Evolutionary conservation across 441 rosid species (phyloP).

Genomic region (Monsonia emarginata): DNA sequence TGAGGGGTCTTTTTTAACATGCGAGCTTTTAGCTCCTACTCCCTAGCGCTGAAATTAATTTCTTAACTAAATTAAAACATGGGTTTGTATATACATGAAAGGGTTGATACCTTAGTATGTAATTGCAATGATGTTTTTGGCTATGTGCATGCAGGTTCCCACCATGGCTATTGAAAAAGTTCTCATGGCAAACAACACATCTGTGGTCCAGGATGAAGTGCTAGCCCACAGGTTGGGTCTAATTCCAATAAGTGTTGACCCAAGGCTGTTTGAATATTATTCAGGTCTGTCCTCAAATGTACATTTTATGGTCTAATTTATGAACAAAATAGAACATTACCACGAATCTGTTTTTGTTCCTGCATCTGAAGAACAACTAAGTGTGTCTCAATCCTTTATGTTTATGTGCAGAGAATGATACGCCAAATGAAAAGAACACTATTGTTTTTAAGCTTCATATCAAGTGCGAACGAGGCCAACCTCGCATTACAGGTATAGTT

Average conservation of each 20-base stretch:
- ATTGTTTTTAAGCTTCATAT: slow-evolving; percentile 87
- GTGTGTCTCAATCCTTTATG: background rate
- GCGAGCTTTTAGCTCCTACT: background rate
- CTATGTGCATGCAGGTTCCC: slow-evolving; percentile 47
- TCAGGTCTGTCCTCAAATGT: slow-evolving; percentile 44
- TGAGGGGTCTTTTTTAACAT: background rate
- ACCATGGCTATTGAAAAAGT: slow-evolving; percentile 94
- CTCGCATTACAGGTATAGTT: slow-evolving; percentile 53
- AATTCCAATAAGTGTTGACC: slow-evolving; percentile 68
- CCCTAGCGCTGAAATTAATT: background rate
- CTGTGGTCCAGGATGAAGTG: slow-evolving; percentile 81
- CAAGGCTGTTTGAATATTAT: slow-evolving; percentile 71
- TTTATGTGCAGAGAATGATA: slow-evolving; percentile 55
- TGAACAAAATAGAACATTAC: background rate
- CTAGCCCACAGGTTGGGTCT: slow-evolving; percentile 92
- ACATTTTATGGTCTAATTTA: background rate
- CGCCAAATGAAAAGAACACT: slow-evolving; percentile 82
- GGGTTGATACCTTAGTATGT: background rate
- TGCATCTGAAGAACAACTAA: slow-evolving; percentile 3
- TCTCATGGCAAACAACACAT: slow-evolving; percentile 74
- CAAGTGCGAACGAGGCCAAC: slow-evolving; percentile 34
- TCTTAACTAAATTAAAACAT: background rate
- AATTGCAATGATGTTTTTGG: slow-evolving; percentile 6
- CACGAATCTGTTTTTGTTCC: slow-evolving; percentile 1
- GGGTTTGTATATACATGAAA: background rate